A percentile compares a stretch with the other conserved stretches of the same genome.
These are phyloP conservation scores for Cutaneotrichosporon sp. DNA, from an alignment of 1,284 basidiomycete species.

Conservation along the genomic window DNA sequence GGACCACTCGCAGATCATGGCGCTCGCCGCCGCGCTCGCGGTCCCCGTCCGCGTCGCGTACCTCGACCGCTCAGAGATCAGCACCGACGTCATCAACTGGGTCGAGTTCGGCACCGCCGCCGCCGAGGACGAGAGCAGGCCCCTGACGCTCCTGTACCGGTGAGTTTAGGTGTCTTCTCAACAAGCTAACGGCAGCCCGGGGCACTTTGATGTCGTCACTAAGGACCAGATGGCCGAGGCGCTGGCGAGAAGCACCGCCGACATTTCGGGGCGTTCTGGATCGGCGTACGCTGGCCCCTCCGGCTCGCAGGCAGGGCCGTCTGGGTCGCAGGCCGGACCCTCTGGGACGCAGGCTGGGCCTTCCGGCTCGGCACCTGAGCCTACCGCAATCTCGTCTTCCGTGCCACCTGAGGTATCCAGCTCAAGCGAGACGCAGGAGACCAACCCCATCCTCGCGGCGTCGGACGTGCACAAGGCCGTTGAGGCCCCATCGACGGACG, in stretches of 20 bases:
- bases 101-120: conserved; percentile 61
- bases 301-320: too few species aligned
- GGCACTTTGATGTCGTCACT: not conserved
- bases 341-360: not conserved
- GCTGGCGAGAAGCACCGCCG: not conserved
- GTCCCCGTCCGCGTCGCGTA: conserved; percentile 76
- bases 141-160: conserved; percentile 69
- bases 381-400: too few species aligned
- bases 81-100: conserved; percentile 57
- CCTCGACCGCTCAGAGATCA: conserved; percentile 63
- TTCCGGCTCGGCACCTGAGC: not conserved
- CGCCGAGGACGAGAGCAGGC: conserved; percentile 51
- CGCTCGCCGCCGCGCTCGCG: conserved; percentile 68
- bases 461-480: too few species aligned
- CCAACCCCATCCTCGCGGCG: too few species aligned
- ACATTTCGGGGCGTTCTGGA: too few species aligned
- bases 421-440: too few species aligned
- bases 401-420: too few species aligned
- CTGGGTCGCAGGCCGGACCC: too few species aligned
- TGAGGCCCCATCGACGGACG: not conserved
- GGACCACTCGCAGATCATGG: conserved; percentile 83
- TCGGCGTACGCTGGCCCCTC: not conserved
- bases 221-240: not conserved
- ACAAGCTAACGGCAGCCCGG: not conserved
- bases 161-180: conserved; percentile 56